Conservation (phyloP, 306 rosid species). For the Comarum palustre region DNA sequence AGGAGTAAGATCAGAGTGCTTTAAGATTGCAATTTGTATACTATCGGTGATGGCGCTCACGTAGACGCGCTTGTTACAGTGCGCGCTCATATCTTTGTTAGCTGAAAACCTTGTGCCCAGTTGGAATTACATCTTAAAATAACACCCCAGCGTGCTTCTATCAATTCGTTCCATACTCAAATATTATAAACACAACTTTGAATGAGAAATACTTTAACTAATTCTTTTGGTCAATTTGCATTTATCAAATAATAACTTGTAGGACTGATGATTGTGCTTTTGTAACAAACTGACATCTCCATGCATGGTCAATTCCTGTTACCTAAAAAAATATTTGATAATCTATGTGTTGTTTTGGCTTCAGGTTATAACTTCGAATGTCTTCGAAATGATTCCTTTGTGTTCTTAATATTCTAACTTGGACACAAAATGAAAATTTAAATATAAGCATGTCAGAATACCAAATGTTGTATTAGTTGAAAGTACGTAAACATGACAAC, state of each 20-base stretch:
- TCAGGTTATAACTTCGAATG: neutral
- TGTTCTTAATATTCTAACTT: neutral
- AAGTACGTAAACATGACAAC: neutral
- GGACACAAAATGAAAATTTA: too few relatives aligned
- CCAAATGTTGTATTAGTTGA: neutral
- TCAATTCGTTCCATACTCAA: neutral
- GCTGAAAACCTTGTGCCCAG: neutral
- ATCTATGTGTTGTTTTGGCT: neutral
- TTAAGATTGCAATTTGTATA: neutral
- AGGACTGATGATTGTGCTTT: neutral
- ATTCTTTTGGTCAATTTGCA: neutral
- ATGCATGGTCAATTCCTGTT: neutral
- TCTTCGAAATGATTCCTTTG: neutral
- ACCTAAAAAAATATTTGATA: neutral
- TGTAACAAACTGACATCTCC: neutral
- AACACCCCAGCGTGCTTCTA: neutral
- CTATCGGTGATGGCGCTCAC: neutral
- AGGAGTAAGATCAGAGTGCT: neutral
- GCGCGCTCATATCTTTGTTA: neutral
- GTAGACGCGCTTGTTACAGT: neutral
- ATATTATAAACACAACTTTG: conserved; percentile 1
- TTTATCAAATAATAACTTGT: neutral
- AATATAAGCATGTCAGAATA: too few relatives aligned
- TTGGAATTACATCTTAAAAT: neutral
- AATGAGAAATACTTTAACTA: neutral